Percentiles rank a stretch among this genome's conserved stretches.
Evolutionary conservation across 2,329 filamentous ascomycete genomes (phyloP).

Genomic region (Botryosphaeria dothidea): DNA sequence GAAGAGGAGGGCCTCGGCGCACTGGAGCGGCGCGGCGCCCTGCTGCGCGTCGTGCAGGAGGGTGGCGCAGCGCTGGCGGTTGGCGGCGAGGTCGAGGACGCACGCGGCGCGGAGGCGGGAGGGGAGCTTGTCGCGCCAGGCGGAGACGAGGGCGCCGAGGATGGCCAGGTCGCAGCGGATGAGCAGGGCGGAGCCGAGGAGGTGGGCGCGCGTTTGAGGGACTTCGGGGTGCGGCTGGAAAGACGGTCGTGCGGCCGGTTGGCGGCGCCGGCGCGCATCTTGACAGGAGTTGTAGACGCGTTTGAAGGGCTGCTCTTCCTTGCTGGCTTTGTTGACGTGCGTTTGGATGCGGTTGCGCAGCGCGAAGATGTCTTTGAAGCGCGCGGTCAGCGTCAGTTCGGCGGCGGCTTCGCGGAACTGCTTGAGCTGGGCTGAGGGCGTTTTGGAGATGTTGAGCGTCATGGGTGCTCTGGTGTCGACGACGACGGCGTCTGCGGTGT

Average conservation of each 20-base stretch:
- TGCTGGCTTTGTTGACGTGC: constrained; percentile 34
- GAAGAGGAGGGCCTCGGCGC: constrained; percentile 52
- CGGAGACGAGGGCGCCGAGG: constrained; percentile 45
- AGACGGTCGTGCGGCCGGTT: constrained; percentile 31
- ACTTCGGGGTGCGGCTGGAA: constrained; percentile 27
- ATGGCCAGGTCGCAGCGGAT: constrained; percentile 53
- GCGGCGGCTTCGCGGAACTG: background rate
- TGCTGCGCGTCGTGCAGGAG: constrained; percentile 48
- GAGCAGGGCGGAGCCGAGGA: constrained; percentile 48
- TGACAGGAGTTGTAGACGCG: constrained; percentile 49
- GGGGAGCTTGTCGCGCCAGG: constrained; percentile 21
- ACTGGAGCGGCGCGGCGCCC: constrained; percentile 11
- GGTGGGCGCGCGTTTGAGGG: constrained; percentile 30
- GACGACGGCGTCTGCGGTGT: constrained; percentile 13
- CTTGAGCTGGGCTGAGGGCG: background rate
- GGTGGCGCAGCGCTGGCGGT: constrained; percentile 41
- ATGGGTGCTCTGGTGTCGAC: background rate
- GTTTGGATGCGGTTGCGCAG: constrained; percentile 25
- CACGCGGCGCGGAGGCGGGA: constrained; percentile 18
- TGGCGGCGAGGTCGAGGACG: constrained; percentile 33
- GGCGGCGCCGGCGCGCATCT: constrained; percentile 37
- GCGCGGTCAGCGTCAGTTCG: background rate
- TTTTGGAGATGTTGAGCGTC: background rate
- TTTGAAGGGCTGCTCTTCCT: constrained; percentile 54
- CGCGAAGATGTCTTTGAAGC: constrained; percentile 22